Conservation (phyloP, 768 basidiomycete genomes). For the Serpula lacrymans region DNA sequence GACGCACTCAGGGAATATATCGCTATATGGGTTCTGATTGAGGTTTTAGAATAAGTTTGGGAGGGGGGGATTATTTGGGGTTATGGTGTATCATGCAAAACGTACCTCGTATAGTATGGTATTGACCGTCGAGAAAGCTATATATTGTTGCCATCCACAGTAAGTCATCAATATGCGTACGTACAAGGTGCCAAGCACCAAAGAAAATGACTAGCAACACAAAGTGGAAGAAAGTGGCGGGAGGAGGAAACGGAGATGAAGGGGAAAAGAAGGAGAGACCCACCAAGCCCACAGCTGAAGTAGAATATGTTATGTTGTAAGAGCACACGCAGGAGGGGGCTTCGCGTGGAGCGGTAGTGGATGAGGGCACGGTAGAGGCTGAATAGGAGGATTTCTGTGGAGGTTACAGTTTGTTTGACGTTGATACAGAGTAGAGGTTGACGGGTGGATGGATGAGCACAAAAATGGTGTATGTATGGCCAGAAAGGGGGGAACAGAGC, state of each 20-base stretch:
- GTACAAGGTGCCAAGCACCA: background rate
- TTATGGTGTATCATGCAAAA: too few species aligned
- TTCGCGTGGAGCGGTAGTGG: background rate
- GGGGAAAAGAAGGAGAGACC: background rate
- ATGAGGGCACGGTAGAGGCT: constrained; percentile 2
- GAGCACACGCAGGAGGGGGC: background rate
- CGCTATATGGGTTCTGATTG: constrained; percentile 1
- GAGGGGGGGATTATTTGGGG: too few species aligned
- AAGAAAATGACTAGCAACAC: constrained; percentile 1
- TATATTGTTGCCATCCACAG: too few species aligned
- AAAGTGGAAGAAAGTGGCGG: constrained; percentile 2
- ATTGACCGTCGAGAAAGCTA: too few species aligned
- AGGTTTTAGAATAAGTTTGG: too few species aligned
- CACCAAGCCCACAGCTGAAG: constrained; percentile 2
- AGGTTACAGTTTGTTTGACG: too few species aligned
- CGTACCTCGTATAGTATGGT: too few species aligned
- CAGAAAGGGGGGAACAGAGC: too few species aligned
- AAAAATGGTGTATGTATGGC: too few species aligned
- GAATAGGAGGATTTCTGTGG: constrained; percentile 4
- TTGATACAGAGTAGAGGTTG: too few species aligned
- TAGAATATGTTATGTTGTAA: constrained; percentile 6
- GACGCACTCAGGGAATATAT: constrained; percentile 4
- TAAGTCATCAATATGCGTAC: background rate
- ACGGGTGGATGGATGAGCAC: too few species aligned
- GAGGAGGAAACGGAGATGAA: background rate